These are phyloP conservation scores for Geotrichum restrictum DNA, from an alignment of 1,139 yeast species.

Conservation along the genomic window DNA sequence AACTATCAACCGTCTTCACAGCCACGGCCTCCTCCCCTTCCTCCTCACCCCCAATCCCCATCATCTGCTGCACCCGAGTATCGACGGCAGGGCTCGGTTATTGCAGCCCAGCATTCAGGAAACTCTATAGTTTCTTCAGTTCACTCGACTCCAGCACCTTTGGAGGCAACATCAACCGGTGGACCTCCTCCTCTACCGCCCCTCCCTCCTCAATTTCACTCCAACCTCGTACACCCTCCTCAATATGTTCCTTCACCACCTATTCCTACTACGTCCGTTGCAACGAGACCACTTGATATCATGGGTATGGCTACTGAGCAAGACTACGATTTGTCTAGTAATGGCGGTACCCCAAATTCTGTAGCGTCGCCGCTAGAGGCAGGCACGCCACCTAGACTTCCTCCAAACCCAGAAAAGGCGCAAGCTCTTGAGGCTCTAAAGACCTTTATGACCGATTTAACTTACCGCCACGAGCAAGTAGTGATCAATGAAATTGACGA, in stretches of 20 bases:
- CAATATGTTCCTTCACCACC: conserved; percentile 18
- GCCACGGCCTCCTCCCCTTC: conserved; percentile 22
- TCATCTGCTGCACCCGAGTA: not conserved
- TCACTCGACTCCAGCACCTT: not conserved
- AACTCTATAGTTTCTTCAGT: conserved; percentile 2
- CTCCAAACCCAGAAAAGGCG: conserved; percentile 29
- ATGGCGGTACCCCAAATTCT: not conserved
- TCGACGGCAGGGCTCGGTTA: not conserved
- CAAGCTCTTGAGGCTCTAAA: conserved; percentile 30
- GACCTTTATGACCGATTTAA: conserved; percentile 7
- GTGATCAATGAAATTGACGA: conserved; percentile 55
- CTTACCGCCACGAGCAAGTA: conserved; percentile 36
- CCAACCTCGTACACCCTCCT: conserved; percentile 14
- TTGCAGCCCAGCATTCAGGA: conserved; percentile 11
- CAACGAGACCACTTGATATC: conserved; percentile 22
- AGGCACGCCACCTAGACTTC: conserved; percentile 25
- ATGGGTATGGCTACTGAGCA: conserved; percentile 24
- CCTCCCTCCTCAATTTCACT: conserved; percentile 34
- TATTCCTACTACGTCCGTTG: conserved; percentile 15
- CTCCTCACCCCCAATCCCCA: conserved; percentile 20
- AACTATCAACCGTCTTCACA: conserved; percentile 19
- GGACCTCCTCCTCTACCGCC: conserved; percentile 38
- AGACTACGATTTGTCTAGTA: conserved; percentile 39
- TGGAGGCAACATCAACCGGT: conserved; percentile 3
- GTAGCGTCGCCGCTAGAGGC: conserved; percentile 8